Conservation (phyloP, 805 yeast species). For the Teunomyces stri region DNA sequence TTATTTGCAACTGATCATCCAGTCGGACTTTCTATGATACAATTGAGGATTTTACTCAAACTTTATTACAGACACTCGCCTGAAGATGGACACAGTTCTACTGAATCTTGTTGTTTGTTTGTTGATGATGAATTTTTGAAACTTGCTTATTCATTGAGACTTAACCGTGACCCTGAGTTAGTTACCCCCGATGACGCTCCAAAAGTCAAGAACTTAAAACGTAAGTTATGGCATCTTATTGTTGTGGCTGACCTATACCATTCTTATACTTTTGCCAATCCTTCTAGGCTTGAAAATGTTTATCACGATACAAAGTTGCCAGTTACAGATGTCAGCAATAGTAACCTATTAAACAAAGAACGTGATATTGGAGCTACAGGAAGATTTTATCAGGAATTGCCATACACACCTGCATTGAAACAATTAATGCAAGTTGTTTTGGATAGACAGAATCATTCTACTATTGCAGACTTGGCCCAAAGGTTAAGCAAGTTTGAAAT, state of each 20-base stretch:
- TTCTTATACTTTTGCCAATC: slow-evolving; percentile 5
- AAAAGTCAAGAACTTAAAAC: slow-evolving; percentile 4
- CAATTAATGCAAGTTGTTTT: background rate
- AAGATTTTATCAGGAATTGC: background rate
- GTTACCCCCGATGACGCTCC: slow-evolving; percentile 11
- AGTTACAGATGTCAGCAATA: slow-evolving; percentile 4
- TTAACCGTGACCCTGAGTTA: slow-evolving; percentile 18
- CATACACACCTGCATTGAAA: background rate
- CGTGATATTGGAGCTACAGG: slow-evolving; percentile 4
- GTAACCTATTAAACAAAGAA: slow-evolving; percentile 10
- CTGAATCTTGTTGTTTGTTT: slow-evolving; percentile 2
- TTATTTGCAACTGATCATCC: slow-evolving; percentile 10
- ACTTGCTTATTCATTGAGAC: slow-evolving; percentile 17
- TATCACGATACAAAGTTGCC: slow-evolving; percentile 16
- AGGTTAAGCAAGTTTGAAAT: slow-evolving; percentile 7
- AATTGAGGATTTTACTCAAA: slow-evolving; percentile 16
- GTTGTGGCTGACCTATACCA: slow-evolving; percentile 9
- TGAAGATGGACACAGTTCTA: slow-evolving; percentile 4
- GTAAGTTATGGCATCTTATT: slow-evolving; percentile 10
- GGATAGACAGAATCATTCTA: background rate
- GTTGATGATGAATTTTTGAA: slow-evolving; percentile 10
- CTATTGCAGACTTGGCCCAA: slow-evolving; percentile 4
- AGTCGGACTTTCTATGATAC: slow-evolving; percentile 14
- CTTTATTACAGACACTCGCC: slow-evolving; percentile 17
- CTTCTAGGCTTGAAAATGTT: slow-evolving; percentile 8